Evolutionary conservation across 768 basidiomycete species (phyloP).

Genomic region (Mycena rosella): DNA sequence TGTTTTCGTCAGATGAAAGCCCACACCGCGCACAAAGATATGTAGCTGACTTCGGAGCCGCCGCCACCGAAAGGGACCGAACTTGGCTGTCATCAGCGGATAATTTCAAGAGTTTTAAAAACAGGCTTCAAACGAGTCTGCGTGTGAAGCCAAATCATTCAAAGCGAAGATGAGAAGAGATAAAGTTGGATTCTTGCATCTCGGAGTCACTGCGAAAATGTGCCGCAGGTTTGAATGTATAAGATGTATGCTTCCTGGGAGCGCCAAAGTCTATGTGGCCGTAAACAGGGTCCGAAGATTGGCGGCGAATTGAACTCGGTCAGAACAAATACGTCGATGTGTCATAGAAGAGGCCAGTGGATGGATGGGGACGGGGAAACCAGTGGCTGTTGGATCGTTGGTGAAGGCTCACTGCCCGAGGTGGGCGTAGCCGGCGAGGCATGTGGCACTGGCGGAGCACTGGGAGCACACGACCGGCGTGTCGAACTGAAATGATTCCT

Average conservation of each 20-base stretch:
- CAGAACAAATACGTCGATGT: neutral
- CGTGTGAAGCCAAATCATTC: neutral
- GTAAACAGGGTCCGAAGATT: slow-evolving; percentile 14
- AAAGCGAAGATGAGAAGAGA: slow-evolving; percentile 20
- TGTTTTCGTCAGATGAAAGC: slow-evolving; percentile 7
- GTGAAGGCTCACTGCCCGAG: too few species aligned
- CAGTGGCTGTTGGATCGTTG: too few species aligned
- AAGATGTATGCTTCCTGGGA: too few species aligned
- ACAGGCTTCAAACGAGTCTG: slow-evolving; percentile 18
- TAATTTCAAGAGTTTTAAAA: slow-evolving; percentile 21
- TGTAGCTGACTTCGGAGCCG: slow-evolving; percentile 8
- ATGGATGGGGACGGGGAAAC: neutral
- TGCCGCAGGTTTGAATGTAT: neutral
- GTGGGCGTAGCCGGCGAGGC: neutral
- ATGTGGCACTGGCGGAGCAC: too few species aligned
- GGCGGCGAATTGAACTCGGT: slow-evolving; percentile 18
- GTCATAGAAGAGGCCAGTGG: slow-evolving; percentile 19
- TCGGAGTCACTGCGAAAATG: slow-evolving; percentile 16
- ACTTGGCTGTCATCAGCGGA: slow-evolving; percentile 1
- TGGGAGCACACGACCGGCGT: too few species aligned
- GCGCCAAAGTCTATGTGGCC: slow-evolving; percentile 8
- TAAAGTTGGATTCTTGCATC: slow-evolving; percentile 23
- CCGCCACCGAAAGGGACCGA: neutral
- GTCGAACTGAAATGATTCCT: too few species aligned
- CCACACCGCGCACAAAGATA: neutral